A percentile compares a stretch with the other conserved stretches of the same genome.
These are phyloP conservation scores for Saitozyma sp. DNA, from an alignment of 768 basidiomycete genomes.

Conservation along the genomic window DNA sequence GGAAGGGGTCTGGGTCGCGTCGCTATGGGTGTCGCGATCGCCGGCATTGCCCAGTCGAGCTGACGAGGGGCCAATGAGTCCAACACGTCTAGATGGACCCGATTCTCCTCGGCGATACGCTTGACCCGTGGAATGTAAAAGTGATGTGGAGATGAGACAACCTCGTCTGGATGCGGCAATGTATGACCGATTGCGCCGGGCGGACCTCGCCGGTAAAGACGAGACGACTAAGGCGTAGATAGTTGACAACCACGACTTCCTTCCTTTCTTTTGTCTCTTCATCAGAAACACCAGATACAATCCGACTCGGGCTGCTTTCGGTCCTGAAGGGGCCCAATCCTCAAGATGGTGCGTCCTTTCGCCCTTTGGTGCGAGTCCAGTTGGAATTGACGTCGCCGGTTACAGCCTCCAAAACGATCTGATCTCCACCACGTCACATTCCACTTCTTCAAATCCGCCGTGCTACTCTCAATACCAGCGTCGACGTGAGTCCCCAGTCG, in stretches of 20 bases:
- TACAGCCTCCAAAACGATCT: conserved; percentile 39
- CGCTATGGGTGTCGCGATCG: neutral
- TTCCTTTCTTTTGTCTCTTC: neutral
- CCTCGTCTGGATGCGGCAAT: neutral
- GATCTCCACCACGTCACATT: conserved; percentile 41
- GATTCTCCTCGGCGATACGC: conserved; percentile 1
- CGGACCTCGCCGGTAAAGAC: conserved; percentile 1
- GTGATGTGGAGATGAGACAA: neutral
- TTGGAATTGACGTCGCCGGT: neutral
- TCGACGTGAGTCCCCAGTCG: conserved; percentile 27
- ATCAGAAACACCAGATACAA: neutral
- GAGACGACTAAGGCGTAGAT: neutral
- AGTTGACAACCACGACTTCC: neutral
- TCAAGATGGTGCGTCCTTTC: neutral
- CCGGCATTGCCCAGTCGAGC: neutral
- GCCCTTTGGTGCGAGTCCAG: neutral
- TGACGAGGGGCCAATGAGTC: conserved; percentile 3
- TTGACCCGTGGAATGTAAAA: neutral
- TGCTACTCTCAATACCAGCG: conserved; percentile 36
- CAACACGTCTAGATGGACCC: too few species aligned
- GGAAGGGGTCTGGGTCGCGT: too few species aligned
- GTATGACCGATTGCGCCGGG: conserved; percentile 6
- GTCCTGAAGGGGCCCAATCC: neutral
- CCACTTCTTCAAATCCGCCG: conserved; percentile 38
- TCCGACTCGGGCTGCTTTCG: neutral